Evolutionary conservation across 345 rosid genomes (phyloP), one percentile per base, ranked within the genome.

Genomic region (Physaria fendleri): DNA sequence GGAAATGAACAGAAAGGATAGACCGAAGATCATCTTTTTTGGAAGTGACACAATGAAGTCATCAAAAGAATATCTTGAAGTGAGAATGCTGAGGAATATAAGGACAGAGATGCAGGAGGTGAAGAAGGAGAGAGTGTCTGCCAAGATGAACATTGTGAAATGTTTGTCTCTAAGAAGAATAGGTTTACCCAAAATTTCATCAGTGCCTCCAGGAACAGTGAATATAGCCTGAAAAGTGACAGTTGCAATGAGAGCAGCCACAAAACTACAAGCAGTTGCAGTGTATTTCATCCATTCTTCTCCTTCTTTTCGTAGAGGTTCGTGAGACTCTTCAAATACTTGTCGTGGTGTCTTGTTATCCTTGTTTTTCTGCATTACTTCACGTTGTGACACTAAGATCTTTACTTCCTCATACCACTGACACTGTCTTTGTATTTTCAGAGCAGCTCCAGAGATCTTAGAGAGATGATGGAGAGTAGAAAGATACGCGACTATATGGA

Each of bases 241-340:
- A 2, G 81, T 77, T 20, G 80, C 73, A 14, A 78, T 74, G 23
- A 81, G 76, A 0, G 79, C 68, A 0, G 80, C 82, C 0, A 76
- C 81, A 0, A 81, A 56, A 67, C 73, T 73, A 37, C 79, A 73
- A 0, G 85, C 72, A 8, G 75, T 54, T 4, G 82, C 76, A 0
- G 78, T 71, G 61, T 32, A 56, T 34, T 76, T 76, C 82, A 81
- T 78, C 85, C 80, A 78, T 7, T 68, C 43, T 57, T 77, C 77
- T 4, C 43, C 77, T 40, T 77, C 71, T 50, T 40, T 73, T 0
- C 56, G 8, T 16, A 77, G 37, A 2, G 35, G 29, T 25, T 69
- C 58, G 42, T 77, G 80, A 5, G 34, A 57, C 0, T 6, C 13
- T 5, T 71, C 42, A 17, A 76, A 79, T 2, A 76, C 2, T 12